Percentiles rank a stretch among this genome's conserved stretches.
phyloP scores from a whole-genome alignment of 2,329 filamentous ascomycete genomes.

The Capronia epimyces region DNA sequence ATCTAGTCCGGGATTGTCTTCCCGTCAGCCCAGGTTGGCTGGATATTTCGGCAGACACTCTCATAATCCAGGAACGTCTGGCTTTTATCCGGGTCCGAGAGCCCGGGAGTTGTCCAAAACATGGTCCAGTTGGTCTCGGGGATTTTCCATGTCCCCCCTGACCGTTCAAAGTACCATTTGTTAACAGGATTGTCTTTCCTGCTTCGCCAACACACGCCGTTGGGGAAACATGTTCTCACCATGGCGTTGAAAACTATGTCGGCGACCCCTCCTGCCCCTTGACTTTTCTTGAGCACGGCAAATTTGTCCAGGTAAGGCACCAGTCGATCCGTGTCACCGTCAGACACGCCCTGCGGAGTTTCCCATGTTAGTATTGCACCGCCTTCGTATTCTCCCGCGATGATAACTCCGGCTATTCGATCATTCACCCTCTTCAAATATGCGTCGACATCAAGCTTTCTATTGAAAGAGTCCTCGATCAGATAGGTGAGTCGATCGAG shows the following conservation, averaged over 20 bases:
- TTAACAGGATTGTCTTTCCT: conserved; percentile 91
- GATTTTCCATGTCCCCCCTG: conserved; percentile 75
- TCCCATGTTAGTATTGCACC: conserved; percentile 96
- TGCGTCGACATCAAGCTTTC: conserved; percentile 74
- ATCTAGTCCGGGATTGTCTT: conserved; percentile 32
- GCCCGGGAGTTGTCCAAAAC: conserved; percentile 86
- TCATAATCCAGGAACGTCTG: conserved; percentile 63
- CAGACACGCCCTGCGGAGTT: conserved; percentile 56
- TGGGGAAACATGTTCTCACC: conserved; percentile 80
- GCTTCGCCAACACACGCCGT: conserved; percentile 88
- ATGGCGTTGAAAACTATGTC: conserved; percentile 96
- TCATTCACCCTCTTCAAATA: conserved; percentile 77
- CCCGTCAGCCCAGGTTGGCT: conserved; percentile 45
- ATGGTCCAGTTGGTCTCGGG: conserved; percentile 85
- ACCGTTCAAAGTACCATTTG: conserved; percentile 98
- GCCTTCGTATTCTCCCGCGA: conserved; percentile 94
- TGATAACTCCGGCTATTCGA: conserved; percentile 82
- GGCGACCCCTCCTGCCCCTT: conserved; percentile 86
- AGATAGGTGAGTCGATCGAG: conserved; percentile 74
- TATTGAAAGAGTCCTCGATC: conserved; percentile 88
- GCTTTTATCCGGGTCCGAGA: conserved; percentile 44
- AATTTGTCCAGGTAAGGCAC: conserved; percentile 98
- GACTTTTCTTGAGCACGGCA: conserved; percentile 79
- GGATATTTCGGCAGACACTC: conserved; percentile 62
- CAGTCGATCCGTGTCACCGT: conserved; percentile 54